Evolutionary conservation across 23 red algal species (phyloP), one percentile per base, ranked within the genome.

Genomic region (Chondrus crispus): DNA sequence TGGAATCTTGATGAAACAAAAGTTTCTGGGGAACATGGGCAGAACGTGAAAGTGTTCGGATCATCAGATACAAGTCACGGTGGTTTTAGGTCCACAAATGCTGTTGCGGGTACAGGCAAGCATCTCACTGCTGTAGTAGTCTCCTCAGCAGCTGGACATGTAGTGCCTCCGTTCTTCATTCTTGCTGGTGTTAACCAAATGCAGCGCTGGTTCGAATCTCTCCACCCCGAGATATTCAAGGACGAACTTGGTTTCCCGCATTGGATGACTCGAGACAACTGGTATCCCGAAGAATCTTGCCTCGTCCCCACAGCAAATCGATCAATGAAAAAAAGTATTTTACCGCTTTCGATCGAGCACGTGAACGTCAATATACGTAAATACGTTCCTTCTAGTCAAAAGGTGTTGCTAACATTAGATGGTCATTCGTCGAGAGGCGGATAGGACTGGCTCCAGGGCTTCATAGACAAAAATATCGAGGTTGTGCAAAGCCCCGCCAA

Each of bases 1-100:
- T 72, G 66, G 66, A 72, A 72, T 26, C 66, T 72, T 26, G 66
- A 72, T 26, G 66, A 72, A 38, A 72, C 66, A 18, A 72, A 38
- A 32, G 66, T 72, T 12, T 18, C 11, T 26, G 12, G 13, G 36
- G 24, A 72, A 18, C 28, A 18, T 72, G 66, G 28, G 22, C 13
- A 18, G 13, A 72, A 72, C 12, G 12, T 20, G 12, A 72, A 72
- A 38, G 66, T 72, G 22, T 72, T 72, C 28, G 13, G 14, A 14
- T 13, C 28, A 14, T 72, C 13, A 16, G 14, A 30, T 14, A 72
- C 14, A 72, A 26, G 36, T 72, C 66, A 72, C 12, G 36, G 66
- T 13, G 66, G 66, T 12, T 30, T 72, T 26, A 30, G 66, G 36
- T 14, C 52, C 16, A 57, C 52, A 57, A 14, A 57, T 16, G 22